These are phyloP conservation scores for Iberis pinnata DNA, from an alignment of 345 rosid species.

Conservation along the genomic window DNA sequence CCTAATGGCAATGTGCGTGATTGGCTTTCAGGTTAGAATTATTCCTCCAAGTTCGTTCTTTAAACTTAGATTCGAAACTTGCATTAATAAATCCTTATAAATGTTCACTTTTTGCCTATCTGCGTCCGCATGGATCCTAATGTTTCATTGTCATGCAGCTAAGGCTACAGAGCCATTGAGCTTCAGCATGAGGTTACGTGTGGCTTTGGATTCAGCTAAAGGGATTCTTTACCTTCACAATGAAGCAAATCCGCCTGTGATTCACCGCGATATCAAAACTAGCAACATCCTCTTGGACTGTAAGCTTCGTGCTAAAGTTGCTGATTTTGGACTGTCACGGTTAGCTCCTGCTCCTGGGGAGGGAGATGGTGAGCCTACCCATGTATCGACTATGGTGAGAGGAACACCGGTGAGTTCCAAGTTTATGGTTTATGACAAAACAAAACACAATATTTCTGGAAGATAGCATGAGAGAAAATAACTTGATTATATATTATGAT, in stretches of 20 bases:
- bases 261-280: conserved; percentile 62
- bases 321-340: conserved; percentile 75
- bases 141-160: conserved; percentile 35
- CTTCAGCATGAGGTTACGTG: conserved; percentile 45
- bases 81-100: not conserved
- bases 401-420: conserved; percentile 57
- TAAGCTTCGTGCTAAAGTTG: conserved; percentile 54
- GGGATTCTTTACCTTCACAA: conserved; percentile 72
- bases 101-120: not conserved
- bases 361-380: conserved; percentile 44
- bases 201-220: conserved; percentile 67
- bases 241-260: conserved; percentile 73
- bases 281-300: conserved; percentile 68
- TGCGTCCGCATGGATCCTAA: not conserved
- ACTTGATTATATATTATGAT: not conserved
- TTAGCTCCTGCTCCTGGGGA: conserved; percentile 57
- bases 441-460: too few species aligned
- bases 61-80: conserved; percentile 6
- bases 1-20: conserved; percentile 76
- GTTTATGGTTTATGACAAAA: not conserved
- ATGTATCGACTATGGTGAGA: conserved; percentile 61
- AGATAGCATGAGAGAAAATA: too few species aligned
- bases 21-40: conserved; percentile 61
- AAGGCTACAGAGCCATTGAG: conserved; percentile 39
- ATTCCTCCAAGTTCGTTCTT: not conserved